phyloP scores from a whole-genome alignment of 1,139 yeast species.

The Nakaseomyces kungkrabaensis region DNA sequence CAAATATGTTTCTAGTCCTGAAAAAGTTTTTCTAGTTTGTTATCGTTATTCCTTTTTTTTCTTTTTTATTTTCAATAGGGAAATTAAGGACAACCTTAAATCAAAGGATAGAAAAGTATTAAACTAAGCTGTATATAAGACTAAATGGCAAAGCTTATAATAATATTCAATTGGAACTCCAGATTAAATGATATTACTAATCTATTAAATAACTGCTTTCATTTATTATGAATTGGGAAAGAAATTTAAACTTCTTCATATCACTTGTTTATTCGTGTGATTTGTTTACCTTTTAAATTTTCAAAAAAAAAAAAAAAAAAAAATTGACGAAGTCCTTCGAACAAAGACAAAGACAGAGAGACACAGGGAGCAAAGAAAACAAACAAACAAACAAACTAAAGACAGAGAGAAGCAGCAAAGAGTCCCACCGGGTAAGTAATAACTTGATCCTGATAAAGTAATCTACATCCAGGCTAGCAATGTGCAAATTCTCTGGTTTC shows the following conservation, averaged over 20 bases:
- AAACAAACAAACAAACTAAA: neutral
- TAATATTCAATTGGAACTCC: neutral
- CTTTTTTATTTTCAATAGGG: neutral
- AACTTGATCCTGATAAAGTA: too few relatives aligned
- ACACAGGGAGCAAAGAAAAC: neutral
- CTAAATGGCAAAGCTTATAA: neutral
- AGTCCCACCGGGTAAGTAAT: neutral
- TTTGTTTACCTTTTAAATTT: constrained; percentile 1
- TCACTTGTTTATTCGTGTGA: neutral
- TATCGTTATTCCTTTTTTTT: neutral
- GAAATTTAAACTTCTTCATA: neutral
- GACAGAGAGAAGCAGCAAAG: neutral
- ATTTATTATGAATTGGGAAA: too few relatives aligned
- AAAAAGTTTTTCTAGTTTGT: too few relatives aligned
- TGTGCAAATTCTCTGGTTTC: too few relatives aligned
- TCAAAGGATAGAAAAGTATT: too few relatives aligned
- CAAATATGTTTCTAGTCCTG: too few relatives aligned
- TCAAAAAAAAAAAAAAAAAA: neutral
- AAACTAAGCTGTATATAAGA: too few relatives aligned
- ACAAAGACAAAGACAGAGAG: too few relatives aligned
- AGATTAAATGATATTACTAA: too few relatives aligned
- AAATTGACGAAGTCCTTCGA: neutral
- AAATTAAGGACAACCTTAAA: neutral
- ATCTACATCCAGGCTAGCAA: too few relatives aligned
- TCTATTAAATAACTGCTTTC: too few relatives aligned